These are phyloP conservation scores for Pulveroboletus sp. DNA, from an alignment of 768 basidiomycete species.

Conservation along the genomic window DNA sequence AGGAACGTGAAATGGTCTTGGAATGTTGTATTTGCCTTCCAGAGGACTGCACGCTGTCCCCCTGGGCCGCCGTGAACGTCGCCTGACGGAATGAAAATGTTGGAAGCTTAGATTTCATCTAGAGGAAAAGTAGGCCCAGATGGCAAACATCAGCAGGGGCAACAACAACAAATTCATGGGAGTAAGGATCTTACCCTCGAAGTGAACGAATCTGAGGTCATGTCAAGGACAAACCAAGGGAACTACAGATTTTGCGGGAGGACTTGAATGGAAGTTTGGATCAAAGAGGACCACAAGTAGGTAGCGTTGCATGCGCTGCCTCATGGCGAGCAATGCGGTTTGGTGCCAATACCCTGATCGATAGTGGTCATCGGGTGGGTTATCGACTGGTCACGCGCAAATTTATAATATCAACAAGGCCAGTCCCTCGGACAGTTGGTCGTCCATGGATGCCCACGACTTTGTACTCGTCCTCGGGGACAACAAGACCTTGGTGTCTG, in stretches of 20 bases:
- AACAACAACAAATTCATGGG: neutral
- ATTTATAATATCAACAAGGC: slow-evolving; percentile 6
- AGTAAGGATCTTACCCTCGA: slow-evolving; percentile 9
- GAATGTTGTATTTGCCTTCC: neutral
- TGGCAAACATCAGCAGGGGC: neutral
- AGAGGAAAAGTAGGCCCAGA: neutral
- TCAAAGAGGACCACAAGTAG: slow-evolving; percentile 2
- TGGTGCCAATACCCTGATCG: slow-evolving; percentile 5
- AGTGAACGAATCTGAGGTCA: slow-evolving; percentile 2
- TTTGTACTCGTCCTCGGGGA: neutral
- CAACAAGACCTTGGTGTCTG: neutral
- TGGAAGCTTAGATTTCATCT: slow-evolving; percentile 2
- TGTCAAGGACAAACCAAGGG: neutral
- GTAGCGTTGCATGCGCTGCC: slow-evolving; percentile 18
- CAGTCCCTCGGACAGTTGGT: slow-evolving; percentile 7
- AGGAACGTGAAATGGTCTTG: neutral
- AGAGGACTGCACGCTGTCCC: neutral
- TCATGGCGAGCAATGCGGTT: slow-evolving; percentile 23
- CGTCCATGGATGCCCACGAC: neutral
- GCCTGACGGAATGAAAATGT: neutral
- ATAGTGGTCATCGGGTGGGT: slow-evolving; percentile 1
- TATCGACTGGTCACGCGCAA: neutral
- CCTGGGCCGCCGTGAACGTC: neutral
- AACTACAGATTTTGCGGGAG: slow-evolving; percentile 3
- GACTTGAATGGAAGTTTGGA: slow-evolving; percentile 2